A percentile compares a stretch with the other conserved stretches of the same genome.
Conservation (phyloP, 2,329 filamentous ascomycete genomes). For the Tolypocladium tundrense region DNA sequence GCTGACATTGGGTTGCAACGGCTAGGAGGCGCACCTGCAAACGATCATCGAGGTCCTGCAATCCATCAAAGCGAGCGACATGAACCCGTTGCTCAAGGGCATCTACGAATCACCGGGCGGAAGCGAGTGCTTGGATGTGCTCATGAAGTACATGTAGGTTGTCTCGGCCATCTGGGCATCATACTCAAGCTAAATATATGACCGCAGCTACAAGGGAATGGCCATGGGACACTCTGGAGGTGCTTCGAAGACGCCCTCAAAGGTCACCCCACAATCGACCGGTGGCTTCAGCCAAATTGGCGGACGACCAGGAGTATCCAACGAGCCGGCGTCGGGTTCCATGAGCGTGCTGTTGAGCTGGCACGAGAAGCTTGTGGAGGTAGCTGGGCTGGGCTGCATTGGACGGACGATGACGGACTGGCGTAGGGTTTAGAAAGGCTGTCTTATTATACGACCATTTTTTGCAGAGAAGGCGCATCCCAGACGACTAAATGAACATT, state of each 20-base stretch:
- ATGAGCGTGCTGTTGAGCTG: constrained; percentile 98
- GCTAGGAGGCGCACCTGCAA: constrained; percentile 72
- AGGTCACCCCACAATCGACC: constrained; percentile 63
- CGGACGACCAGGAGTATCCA: constrained; percentile 38
- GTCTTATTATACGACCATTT: neutral
- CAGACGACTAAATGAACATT: neutral
- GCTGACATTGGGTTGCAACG: neutral
- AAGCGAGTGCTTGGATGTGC: constrained; percentile 74
- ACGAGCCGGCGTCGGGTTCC: constrained; percentile 66
- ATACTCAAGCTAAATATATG: neutral
- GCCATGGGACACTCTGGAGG: constrained; percentile 32
- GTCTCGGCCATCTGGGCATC: neutral
- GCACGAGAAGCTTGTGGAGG: constrained; percentile 97
- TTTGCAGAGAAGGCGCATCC: neutral
- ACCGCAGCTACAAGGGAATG: constrained; percentile 81
- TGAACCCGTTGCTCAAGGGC: constrained; percentile 76
- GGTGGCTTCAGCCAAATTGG: constrained; percentile 74
- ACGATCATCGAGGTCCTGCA: constrained; percentile 89
- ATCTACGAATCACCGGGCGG: constrained; percentile 74
- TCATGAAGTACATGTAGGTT: constrained; percentile 95
- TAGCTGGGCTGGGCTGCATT: constrained; percentile 84
- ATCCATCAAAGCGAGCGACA: constrained; percentile 92
- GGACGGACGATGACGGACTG: constrained; percentile 94
- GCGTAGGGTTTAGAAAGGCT: constrained; percentile 49
- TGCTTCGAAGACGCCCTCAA: constrained; percentile 30